Evolutionary conservation across 2,329 filamentous ascomycete species (phyloP), one percentile per base, ranked within the genome.

Genomic region (Aspergillus japonicus): DNA sequence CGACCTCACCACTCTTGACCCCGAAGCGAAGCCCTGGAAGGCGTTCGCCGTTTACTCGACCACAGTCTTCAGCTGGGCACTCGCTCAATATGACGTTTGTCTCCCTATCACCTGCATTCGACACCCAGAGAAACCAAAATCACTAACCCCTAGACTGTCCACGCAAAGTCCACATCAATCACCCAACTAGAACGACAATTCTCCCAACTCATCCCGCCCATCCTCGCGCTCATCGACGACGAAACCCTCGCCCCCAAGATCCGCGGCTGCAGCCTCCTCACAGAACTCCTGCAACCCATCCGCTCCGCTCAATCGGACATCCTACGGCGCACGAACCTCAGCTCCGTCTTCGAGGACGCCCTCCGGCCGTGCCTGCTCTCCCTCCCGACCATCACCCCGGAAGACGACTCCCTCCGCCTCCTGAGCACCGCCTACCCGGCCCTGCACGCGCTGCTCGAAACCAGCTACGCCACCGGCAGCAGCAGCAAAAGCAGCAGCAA

Each of bases 341-440:
- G 73, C 26, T 77, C 78, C 2, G 78, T 80, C 56, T 80, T 80
- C 60, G 71, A 77, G 66, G 77, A 80, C 47, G 78, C 78, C 24
- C 63, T 81, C 35, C 71, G 68, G 16, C 90, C 91, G 0, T 86
- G 87, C 39, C 82, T 96, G n/a, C 82, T 89, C 7, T 90, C 87
- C 67, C 81, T 96, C 5, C 93, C 94, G 0, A 86, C 83, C 12
- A 78, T 96, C 47, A 96, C 91, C 0, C 87, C 90, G 0, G 89
- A 91, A 68, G 71, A 81, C 0, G 89, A 95, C 58, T 90, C 90
- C 4, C 70, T 89, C 2, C 68, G 71, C 1, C 77, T 97, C 3
- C 82, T 96, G 1, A 69, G 74, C 5, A 80, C 82, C 6, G 86
- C 89, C 0, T 96, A 92, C 64, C 80, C 83, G 7, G 87, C 87